These are phyloP conservation scores for Ophiostoma ips DNA, from an alignment of 2,329 filamentous ascomycete species.

Conservation along the genomic window DNA sequence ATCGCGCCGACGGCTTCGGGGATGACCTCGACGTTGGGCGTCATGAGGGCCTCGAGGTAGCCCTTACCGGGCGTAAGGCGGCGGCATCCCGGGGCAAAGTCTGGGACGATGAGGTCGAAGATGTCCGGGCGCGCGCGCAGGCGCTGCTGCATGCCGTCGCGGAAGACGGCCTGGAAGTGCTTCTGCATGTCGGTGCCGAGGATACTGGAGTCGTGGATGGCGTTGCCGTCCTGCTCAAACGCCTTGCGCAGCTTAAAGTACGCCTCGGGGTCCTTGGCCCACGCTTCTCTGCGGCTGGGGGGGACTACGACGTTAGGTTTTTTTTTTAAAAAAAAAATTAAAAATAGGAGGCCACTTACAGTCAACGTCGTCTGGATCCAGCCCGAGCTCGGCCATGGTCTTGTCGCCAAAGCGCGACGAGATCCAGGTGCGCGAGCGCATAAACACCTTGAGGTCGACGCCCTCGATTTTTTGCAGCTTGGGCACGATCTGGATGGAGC, in stretches of 20 bases:
- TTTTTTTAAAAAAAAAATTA: conserved; percentile 20
- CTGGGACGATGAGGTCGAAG: conserved; percentile 27
- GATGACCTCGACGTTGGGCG: conserved; percentile 28
- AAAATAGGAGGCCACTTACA: conserved; percentile 14
- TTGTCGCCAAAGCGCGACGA: conserved; percentile 31
- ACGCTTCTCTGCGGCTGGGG: conserved; percentile 23
- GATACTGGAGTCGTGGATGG: conserved; percentile 28
- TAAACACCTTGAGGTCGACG: conserved; percentile 29
- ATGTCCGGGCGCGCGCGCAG: conserved; percentile 30
- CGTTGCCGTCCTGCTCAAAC: conserved; percentile 29
- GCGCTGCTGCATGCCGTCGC: conserved; percentile 25
- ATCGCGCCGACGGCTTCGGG: conserved; percentile 22
- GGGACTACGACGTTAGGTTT: conserved; percentile 19
- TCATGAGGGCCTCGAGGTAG: conserved; percentile 30
- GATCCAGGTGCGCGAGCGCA: conserved; percentile 37
- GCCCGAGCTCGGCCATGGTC: conserved; percentile 28
- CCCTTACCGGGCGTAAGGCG: conserved; percentile 31
- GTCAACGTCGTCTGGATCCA: conserved; percentile 21
- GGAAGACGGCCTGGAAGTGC: conserved; percentile 20
- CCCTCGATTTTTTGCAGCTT: conserved; percentile 30
- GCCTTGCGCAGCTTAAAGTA: conserved; percentile 29
- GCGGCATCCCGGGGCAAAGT: conserved; percentile 30
- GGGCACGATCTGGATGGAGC: conserved; percentile 39
- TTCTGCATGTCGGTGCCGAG: conserved; percentile 23
- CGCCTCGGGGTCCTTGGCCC: conserved; percentile 24